Percentiles rank a stretch among this genome's conserved stretches.
Conservation (phyloP, 2,329 filamentous ascomycete genomes). For the Trichoderma koningiopsis region DNA sequence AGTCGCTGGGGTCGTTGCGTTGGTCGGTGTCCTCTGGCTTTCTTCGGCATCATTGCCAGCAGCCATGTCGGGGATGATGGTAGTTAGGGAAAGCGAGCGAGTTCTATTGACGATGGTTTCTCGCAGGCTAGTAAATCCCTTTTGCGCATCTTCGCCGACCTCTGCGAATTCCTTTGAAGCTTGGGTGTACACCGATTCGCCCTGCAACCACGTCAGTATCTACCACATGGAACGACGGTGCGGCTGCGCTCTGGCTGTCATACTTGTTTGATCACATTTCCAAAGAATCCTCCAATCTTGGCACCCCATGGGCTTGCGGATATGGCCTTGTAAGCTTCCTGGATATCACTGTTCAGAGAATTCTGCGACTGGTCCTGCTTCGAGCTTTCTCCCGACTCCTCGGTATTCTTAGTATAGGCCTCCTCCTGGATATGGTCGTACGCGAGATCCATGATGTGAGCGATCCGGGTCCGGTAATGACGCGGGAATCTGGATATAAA, state of each 20-base stretch:
- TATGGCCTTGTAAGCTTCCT: constrained; percentile 94
- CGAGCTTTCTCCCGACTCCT: constrained; percentile 49
- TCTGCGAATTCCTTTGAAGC: constrained; percentile 81
- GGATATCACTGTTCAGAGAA: constrained; percentile 82
- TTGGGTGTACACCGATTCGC: constrained; percentile 81
- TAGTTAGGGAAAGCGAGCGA: constrained; percentile 68
- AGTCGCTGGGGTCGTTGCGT: constrained; percentile 40
- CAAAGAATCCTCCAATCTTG: constrained; percentile 83
- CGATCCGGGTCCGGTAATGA: background rate
- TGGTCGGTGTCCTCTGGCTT: constrained; percentile 52
- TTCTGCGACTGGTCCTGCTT: constrained; percentile 46
- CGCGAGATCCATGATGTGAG: constrained; percentile 78
- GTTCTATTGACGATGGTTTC: constrained; percentile 72
- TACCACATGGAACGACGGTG: background rate
- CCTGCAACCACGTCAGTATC: constrained; percentile 48
- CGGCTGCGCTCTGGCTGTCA: background rate
- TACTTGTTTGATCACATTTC: constrained; percentile 91
- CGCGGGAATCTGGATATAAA: background rate
- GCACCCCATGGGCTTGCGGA: constrained; percentile 90
- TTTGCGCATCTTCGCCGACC: constrained; percentile 78
- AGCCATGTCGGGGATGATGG: constrained; percentile 33
- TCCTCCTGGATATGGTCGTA: constrained; percentile 97
- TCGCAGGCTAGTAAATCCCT: constrained; percentile 73
- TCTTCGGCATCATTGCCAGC: constrained; percentile 37
- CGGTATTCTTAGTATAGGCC: constrained; percentile 62